Evolutionary conservation across 225 moss, liverwort and hornwort genomes (phyloP).

Genomic region (Polytrichum commune): DNA sequence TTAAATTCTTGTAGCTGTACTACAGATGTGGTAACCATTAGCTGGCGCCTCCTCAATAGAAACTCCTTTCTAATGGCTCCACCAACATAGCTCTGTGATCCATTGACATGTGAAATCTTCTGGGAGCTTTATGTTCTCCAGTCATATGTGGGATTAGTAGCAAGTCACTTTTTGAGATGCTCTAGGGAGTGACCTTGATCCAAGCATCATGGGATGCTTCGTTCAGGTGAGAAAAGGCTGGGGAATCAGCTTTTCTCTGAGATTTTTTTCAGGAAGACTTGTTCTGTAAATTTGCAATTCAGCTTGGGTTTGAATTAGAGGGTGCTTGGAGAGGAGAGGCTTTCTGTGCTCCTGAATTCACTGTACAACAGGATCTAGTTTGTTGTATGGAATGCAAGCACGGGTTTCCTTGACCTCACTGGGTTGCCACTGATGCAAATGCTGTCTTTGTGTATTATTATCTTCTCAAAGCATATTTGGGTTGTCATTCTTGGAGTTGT

Average conservation of each 20-base stretch:
- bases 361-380: slow-evolving; percentile 66
- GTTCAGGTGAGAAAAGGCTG: slow-evolving; percentile 26
- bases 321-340: slow-evolving; percentile 41
- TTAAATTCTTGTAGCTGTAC: slow-evolving; percentile 5
- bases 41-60: slow-evolving; percentile 18
- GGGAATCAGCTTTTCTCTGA: slow-evolving; percentile 13
- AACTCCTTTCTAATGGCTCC: slow-evolving; percentile 14
- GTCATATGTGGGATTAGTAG: slow-evolving; percentile 17
- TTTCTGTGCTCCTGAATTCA: slow-evolving; percentile 58
- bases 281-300: slow-evolving; percentile 88
- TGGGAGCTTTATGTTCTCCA: slow-evolving; percentile 27
- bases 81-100: slow-evolving; percentile 20
- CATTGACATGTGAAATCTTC: slow-evolving; percentile 34
- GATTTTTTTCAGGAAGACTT: slow-evolving; percentile 56
- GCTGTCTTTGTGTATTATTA: slow-evolving; percentile 11
- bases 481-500: no score
- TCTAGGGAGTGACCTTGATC: slow-evolving; percentile 1
- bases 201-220: no score
- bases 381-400: slow-evolving; percentile 58
- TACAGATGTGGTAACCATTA: slow-evolving; percentile 21
- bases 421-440: slow-evolving; percentile 21
- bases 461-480: background rate
- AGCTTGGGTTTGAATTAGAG: slow-evolving; percentile 51
- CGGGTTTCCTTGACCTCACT: slow-evolving; percentile 28
- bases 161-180: slow-evolving; percentile 6